Conservation (phyloP, 2,329 filamentous ascomycete species). For the Microcera coccophila region DNA sequence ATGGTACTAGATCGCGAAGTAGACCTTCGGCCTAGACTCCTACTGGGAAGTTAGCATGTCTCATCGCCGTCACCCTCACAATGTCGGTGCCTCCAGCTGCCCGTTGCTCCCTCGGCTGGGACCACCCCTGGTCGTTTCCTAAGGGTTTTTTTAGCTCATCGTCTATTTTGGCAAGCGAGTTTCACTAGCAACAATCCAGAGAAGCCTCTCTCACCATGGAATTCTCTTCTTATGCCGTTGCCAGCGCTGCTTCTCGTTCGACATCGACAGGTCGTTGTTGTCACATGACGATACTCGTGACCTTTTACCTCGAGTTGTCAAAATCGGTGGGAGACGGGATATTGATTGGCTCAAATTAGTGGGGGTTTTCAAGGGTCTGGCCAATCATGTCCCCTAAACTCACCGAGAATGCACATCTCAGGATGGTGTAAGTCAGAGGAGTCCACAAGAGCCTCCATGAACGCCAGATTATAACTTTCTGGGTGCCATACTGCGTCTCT, state of each 20-base stretch:
- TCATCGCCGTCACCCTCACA: slow-evolving; percentile 2
- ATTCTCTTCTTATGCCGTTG: slow-evolving; percentile 10
- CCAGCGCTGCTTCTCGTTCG: slow-evolving; percentile 9
- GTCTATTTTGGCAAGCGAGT: slow-evolving; percentile 9
- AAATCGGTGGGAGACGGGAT: slow-evolving; percentile 31
- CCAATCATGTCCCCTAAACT: slow-evolving; percentile 22
- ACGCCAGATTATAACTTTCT: slow-evolving; percentile 39
- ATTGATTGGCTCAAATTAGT: slow-evolving; percentile 25
- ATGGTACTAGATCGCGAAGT: slow-evolving; percentile 28
- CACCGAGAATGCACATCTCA: slow-evolving; percentile 32
- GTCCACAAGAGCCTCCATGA: slow-evolving; percentile 34
- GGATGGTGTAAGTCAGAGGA: slow-evolving; percentile 38
- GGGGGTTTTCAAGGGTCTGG: slow-evolving; percentile 7
- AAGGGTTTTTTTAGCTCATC: slow-evolving; percentile 13
- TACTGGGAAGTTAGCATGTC: slow-evolving; percentile 5
- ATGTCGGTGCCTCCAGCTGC: slow-evolving; percentile 7
- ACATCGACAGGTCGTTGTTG: slow-evolving; percentile 10
- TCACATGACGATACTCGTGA: slow-evolving; percentile 22
- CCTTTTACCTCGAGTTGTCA: slow-evolving; percentile 15
- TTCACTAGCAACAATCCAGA: slow-evolving; percentile 9
- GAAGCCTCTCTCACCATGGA: slow-evolving; percentile 9
- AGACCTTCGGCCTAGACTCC: slow-evolving; percentile 17
- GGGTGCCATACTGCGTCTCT: slow-evolving; percentile 37
- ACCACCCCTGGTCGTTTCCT: slow-evolving; percentile 11
- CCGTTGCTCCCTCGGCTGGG: slow-evolving; percentile 9